Conservation (phyloP, 345 rosid genomes). For the Lepidium didymum region DNA sequence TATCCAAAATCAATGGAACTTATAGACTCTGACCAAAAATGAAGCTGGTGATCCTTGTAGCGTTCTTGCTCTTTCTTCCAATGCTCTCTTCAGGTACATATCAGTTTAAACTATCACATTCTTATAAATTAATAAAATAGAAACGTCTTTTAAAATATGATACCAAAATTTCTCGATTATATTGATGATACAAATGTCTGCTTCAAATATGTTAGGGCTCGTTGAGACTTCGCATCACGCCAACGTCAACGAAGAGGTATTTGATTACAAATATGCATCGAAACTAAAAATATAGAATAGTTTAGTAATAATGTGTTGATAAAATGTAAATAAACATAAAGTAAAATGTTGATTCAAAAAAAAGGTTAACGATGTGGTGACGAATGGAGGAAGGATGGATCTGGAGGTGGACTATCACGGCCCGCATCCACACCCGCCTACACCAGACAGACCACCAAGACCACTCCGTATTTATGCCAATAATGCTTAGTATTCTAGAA, state of each 20-base stretch:
- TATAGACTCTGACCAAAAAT: background rate
- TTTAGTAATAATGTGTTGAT: background rate
- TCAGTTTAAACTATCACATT: background rate
- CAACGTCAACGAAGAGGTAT: slow-evolving; percentile 1
- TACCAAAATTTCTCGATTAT: too few relatives aligned
- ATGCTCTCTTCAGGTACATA: slow-evolving; percentile 18
- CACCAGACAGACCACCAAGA: too few relatives aligned
- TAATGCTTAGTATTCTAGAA: too few relatives aligned
- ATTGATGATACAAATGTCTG: background rate
- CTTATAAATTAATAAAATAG: too few relatives aligned
- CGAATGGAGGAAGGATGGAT: slow-evolving; percentile 5
- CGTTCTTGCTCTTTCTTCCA: slow-evolving; percentile 18
- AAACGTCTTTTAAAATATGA: too few relatives aligned
- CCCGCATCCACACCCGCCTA: background rate
- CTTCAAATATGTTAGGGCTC: slow-evolving; percentile 4
- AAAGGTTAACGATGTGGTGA: background rate
- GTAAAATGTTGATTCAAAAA: background rate
- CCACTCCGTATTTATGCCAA: too few relatives aligned
- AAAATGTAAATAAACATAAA: background rate
- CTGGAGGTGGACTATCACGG: background rate
- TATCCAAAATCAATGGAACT: background rate
- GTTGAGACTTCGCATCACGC: background rate
- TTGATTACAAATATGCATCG: background rate
- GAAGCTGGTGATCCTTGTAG: slow-evolving; percentile 14
- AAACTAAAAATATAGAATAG: background rate